Percentiles rank a stretch among this genome's conserved stretches.
phyloP scores from a whole-genome alignment of 306 rosid species.

The Inga leiocalycina region DNA sequence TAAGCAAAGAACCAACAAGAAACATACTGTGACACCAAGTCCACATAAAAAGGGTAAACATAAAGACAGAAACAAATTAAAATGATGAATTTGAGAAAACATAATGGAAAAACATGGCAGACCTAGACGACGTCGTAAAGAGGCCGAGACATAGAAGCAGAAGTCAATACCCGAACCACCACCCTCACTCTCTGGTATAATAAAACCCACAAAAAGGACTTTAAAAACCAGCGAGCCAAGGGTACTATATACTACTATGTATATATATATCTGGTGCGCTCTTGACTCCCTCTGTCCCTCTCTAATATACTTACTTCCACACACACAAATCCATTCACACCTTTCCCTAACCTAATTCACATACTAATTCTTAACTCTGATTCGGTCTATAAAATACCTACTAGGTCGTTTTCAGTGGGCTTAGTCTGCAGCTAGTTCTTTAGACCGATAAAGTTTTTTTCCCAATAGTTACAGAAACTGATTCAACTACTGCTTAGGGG shows the following conservation, averaged over 20 bases:
- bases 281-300: slow-evolving; percentile 91
- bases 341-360: slow-evolving; percentile 21
- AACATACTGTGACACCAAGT: not conserved
- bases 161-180: slow-evolving; percentile 99
- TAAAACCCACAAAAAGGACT: slow-evolving; percentile 28
- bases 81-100: not conserved
- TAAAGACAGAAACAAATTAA: not conserved
- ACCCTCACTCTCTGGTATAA: slow-evolving; percentile 51
- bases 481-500: slow-evolving; percentile 38
- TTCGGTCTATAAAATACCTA: not conserved
- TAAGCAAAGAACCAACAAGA: not conserved
- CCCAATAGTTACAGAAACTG: not conserved
- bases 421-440: not conserved
- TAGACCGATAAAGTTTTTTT: not conserved
- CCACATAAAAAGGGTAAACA: not conserved
- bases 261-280: slow-evolving; percentile 78
- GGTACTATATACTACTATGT: slow-evolving; percentile 35
- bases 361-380: slow-evolving; percentile 5
- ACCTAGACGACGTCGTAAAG: slow-evolving; percentile 31
- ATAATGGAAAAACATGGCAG: not conserved
- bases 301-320: not conserved
- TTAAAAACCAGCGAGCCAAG: slow-evolving; percentile 43
- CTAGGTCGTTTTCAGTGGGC: not conserved
- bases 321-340: slow-evolving; percentile 23
- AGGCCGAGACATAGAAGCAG: slow-evolving; percentile 59